Evolutionary conservation across 805 yeast genomes (phyloP), one percentile per base, ranked within the genome.

Genomic region (Lachancea dasiensis): DNA sequence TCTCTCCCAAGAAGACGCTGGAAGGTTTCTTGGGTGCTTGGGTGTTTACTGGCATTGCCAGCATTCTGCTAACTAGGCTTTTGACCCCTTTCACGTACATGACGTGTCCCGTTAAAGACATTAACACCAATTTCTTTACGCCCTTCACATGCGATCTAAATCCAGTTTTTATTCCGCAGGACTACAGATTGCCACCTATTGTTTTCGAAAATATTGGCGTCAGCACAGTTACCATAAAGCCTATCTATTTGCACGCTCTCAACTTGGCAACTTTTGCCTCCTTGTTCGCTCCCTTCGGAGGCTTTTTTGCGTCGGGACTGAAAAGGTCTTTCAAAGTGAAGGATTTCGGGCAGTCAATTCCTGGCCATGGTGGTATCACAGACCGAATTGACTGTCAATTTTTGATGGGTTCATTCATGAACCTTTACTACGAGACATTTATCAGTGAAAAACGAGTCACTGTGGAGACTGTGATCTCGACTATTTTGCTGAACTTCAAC

Each of bases 11-110:
- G 64, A 92, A 92, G 65, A 92, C 98, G 3, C 87, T 90, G 25
- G 98, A 92, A 66, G 98, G 98, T 3, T 92, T 92, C 54, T 65
- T 90, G 34, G 98, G 98, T 36, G 98, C 97, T 13, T 92, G 98
- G 98, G 63, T 86, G 33, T 90, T 92, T 56, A 92, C 98, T 7
- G 79, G 85, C 5, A 45, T 83, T 24, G 78, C 84, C 45, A 86
- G 90, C 1, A 63, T 86, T 19, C 37, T 79, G 5, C 69, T 87
- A 37, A 73, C 94, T 2, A 73, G 74, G 49, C 55, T 81, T 36
- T 68, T 87, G 46, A 68, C 82, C 26, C 72, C 75, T 36, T 79
- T 76, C 48, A 73, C 73, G 52, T 92, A 81, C 61, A 66, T 92
- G 69, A 85, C 83, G 45, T 92, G 98, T 60, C 97, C 97, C 8